Percentiles rank a stretch among this genome's conserved stretches.
These are phyloP conservation scores for Aureobasidium lini DNA, from an alignment of 2,329 filamentous ascomycete genomes.

Conservation along the genomic window DNA sequence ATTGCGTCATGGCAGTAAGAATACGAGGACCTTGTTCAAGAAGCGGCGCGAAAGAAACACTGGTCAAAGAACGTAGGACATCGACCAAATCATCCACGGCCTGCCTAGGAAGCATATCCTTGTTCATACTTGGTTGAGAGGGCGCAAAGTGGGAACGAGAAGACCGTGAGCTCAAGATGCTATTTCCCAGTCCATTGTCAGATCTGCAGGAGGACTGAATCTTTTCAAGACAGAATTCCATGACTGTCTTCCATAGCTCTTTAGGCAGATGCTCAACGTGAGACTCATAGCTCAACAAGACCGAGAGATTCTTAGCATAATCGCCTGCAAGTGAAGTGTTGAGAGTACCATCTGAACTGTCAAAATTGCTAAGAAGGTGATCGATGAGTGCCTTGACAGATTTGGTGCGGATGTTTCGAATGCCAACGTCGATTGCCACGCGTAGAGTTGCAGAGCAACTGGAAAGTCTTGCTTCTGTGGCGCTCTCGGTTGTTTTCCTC, in stretches of 20 bases:
- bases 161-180: conserved; percentile 21
- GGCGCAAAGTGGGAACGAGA: conserved; percentile 21
- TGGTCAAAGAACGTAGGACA: conserved; percentile 23
- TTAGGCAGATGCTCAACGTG: conserved; percentile 72
- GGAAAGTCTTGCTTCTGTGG: conserved; percentile 50
- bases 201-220: conserved; percentile 33
- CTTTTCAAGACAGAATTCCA: conserved; percentile 63
- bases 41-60: conserved; percentile 25
- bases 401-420: conserved; percentile 62
- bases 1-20: conserved; percentile 49
- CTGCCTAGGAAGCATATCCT: conserved; percentile 13
- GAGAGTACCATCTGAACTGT: conserved; percentile 52
- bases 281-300: conserved; percentile 62
- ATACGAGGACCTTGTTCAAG: conserved; percentile 49
- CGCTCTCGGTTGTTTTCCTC: not conserved
- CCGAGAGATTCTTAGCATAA: conserved; percentile 68
- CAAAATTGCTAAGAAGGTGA: conserved; percentile 71
- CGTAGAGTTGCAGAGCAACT: conserved; percentile 66
- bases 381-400: conserved; percentile 72
- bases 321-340: conserved; percentile 65
- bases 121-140: conserved; percentile 13
- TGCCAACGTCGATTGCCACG: conserved; percentile 61
- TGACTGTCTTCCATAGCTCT: conserved; percentile 60
- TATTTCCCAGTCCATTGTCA: conserved; percentile 10
- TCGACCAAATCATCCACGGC: conserved; percentile 26